Conservation (phyloP, 176 grass and related monocot genomes). For the Phoenix roebelenii region DNA sequence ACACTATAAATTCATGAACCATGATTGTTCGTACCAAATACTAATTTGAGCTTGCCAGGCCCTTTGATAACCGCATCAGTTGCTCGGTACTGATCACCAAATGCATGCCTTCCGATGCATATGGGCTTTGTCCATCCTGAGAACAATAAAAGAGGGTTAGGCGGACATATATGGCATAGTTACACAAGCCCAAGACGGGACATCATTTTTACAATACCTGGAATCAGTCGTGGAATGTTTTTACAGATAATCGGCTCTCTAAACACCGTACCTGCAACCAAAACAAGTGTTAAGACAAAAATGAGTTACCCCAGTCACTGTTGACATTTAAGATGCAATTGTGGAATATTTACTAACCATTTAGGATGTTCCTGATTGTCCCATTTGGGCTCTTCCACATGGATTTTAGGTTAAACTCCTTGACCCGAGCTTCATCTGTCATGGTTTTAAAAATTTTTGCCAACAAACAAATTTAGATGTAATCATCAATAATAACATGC, state of each 20-base stretch:
- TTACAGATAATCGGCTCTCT: slow-evolving; percentile 96
- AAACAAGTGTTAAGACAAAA: slow-evolving; percentile 11
- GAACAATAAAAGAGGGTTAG: slow-evolving; percentile 21
- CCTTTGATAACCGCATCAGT: slow-evolving; percentile 92
- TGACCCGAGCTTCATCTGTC: slow-evolving; percentile 66
- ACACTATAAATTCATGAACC: neutral
- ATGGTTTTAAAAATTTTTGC: slow-evolving; percentile 17
- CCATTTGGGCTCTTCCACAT: slow-evolving; percentile 98
- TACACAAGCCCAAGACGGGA: slow-evolving; percentile 6
- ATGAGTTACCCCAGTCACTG: slow-evolving; percentile 3
- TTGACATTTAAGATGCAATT: neutral
- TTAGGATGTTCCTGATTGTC: slow-evolving; percentile 95
- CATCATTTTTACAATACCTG: slow-evolving; percentile 43
- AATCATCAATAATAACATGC: no score
- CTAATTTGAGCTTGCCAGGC: slow-evolving; percentile 93
- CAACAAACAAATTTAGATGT: no score
- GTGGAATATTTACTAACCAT: slow-evolving; percentile 27
- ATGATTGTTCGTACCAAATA: slow-evolving; percentile 58
- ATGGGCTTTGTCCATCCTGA: slow-evolving; percentile 98
- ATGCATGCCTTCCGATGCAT: slow-evolving; percentile 98
- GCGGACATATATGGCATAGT: slow-evolving; percentile 8
- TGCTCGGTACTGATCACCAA: slow-evolving; percentile 93
- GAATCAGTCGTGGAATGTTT: slow-evolving; percentile 85
- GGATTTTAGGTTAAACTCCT: slow-evolving; percentile 80
- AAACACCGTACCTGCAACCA: slow-evolving; percentile 76